Conservation (phyloP, 306 rosid genomes). For the Albizia julibrissin region DNA sequence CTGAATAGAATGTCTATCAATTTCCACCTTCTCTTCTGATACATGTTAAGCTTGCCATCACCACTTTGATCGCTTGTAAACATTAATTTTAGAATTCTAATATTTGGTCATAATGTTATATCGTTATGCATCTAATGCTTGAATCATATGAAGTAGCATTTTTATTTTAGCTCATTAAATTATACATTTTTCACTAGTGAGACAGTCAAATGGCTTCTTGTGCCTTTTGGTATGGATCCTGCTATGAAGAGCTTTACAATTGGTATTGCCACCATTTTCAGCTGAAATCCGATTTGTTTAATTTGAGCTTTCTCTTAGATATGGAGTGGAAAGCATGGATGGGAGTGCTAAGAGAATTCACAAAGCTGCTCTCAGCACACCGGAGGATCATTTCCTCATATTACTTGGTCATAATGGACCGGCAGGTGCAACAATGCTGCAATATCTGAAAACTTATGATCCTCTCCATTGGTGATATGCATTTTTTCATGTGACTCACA, state of each 20-base stretch:
- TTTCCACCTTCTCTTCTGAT: conserved; percentile 31
- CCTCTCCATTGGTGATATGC: not conserved
- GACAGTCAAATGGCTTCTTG: conserved; percentile 15
- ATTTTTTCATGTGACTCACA: not conserved
- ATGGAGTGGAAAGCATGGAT: conserved; percentile 49
- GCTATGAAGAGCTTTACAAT: conserved; percentile 20
- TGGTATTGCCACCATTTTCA: conserved; percentile 18
- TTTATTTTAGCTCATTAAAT: not conserved
- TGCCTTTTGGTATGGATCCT: conserved; percentile 27
- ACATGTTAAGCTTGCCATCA: not conserved
- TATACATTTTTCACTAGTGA: not conserved
- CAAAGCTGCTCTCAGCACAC: conserved; percentile 49
- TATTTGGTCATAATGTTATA: no score
- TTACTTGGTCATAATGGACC: conserved; percentile 25
- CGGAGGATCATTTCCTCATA: conserved; percentile 23
- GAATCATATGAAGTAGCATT: not conserved
- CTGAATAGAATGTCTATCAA: not conserved
- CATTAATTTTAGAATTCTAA: no score
- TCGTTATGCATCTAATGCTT: not conserved
- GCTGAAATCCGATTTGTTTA: conserved; percentile 25
- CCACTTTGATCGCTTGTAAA: conserved; percentile 19
- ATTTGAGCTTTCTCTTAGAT: conserved; percentile 31
- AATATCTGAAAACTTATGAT: conserved; percentile 1
- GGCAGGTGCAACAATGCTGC: conserved; percentile 10
- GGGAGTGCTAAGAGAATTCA: conserved; percentile 59